Percentiles rank a stretch among this genome's conserved stretches.
These are phyloP conservation scores for Xylariaceae sp. DNA, from an alignment of 2,329 filamentous ascomycete species.

Conservation along the genomic window DNA sequence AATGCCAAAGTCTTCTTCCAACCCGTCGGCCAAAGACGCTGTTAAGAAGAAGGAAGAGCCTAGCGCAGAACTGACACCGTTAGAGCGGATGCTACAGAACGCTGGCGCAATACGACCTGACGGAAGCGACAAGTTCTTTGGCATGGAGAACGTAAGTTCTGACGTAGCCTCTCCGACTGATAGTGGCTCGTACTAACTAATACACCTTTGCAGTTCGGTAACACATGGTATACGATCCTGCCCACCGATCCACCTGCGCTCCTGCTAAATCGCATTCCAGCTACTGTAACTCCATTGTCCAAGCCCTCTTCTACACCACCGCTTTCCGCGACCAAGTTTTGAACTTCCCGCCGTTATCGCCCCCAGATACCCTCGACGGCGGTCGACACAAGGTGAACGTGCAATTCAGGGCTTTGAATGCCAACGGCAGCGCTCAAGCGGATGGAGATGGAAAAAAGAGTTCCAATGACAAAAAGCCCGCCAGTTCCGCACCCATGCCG, in stretches of 20 bases:
- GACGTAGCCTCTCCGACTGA: too few species aligned
- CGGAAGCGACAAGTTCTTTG: constrained; percentile 97
- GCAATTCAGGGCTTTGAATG: constrained; percentile 50
- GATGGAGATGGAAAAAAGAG: constrained; percentile 46
- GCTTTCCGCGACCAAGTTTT: constrained; percentile 92
- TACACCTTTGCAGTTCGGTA: constrained; percentile 67
- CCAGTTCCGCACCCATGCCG: constrained; percentile 49
- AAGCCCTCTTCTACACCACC: constrained; percentile 93
- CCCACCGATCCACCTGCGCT: constrained; percentile 4
- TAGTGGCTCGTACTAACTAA: neutral
- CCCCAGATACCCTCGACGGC: constrained; percentile 63
- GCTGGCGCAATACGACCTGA: constrained; percentile 76
- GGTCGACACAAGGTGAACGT: constrained; percentile 51
- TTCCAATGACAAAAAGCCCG: constrained; percentile 48
- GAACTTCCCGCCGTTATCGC: constrained; percentile 73
- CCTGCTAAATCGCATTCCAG: constrained; percentile 42
- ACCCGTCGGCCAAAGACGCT: constrained; percentile 40
- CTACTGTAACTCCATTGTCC: constrained; percentile 97
- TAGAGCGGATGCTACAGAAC: constrained; percentile 73
- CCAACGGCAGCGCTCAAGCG: constrained; percentile 42
- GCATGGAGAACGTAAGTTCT: constrained; percentile 80
- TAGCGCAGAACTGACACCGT: constrained; percentile 53
- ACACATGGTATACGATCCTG: constrained; percentile 70
- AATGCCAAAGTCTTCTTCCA: constrained; percentile 38
- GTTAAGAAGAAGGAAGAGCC: constrained; percentile 52